Percentiles rank a stretch among this genome's conserved stretches.
phyloP scores from a whole-genome alignment of 495 filamentous ascomycete species.

The Hypoxylon subgilvum region DNA sequence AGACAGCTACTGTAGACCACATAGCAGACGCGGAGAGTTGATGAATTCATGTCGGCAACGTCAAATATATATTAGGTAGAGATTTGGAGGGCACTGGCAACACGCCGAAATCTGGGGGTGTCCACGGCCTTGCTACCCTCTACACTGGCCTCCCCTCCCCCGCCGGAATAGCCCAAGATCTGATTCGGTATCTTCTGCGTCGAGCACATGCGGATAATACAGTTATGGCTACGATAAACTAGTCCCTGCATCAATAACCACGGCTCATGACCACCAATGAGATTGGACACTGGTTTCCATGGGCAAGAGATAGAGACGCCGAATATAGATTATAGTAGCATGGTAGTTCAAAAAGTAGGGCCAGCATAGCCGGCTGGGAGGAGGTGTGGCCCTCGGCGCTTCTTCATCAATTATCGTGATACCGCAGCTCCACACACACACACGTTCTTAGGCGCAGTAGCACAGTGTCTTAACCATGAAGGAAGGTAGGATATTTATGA shows the following conservation, averaged over 20 bases:
- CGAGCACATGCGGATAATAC: neutral
- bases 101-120: conserved; percentile 29
- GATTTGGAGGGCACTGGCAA: conserved; percentile 13
- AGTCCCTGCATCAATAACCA: conserved; percentile 33
- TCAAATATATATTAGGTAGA: conserved; percentile 14
- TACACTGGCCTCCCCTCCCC: conserved; percentile 2
- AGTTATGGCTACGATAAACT: neutral
- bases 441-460: neutral
- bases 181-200: conserved; percentile 20
- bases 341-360: neutral
- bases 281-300: neutral
- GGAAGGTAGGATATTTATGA: neutral
- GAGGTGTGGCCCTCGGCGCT: conserved; percentile 26
- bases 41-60: conserved; percentile 20
- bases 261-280: conserved; percentile 12
- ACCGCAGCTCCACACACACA: conserved; percentile 26
- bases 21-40: conserved; percentile 11
- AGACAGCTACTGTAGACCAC: neutral
- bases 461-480: neutral
- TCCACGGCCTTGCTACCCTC: neutral
- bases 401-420: conserved; percentile 27
- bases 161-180: conserved; percentile 11
- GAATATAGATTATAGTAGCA: conserved; percentile 1
- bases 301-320: conserved; percentile 2
- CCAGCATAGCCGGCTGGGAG: conserved; percentile 2